These are phyloP conservation scores for Heteromeles arbutifolia DNA, from an alignment of 306 rosid genomes.

Conservation along the genomic window DNA sequence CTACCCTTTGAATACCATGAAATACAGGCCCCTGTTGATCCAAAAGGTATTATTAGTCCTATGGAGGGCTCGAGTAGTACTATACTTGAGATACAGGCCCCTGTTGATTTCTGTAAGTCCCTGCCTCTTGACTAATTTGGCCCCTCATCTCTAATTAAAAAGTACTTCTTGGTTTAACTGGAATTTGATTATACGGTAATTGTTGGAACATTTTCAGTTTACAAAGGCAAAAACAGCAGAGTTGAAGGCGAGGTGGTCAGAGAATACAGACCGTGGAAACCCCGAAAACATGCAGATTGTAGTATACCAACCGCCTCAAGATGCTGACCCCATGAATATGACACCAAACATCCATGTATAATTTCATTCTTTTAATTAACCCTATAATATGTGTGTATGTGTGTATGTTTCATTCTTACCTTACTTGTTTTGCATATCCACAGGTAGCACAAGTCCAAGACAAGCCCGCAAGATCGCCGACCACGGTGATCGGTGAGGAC, in stretches of 20 bases:
- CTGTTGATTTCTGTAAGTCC: neutral
- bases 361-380: neutral
- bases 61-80: neutral
- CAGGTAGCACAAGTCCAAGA: neutral
- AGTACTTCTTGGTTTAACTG: neutral
- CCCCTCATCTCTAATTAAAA: neutral
- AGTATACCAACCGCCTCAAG: neutral
- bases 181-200: neutral
- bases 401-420: neutral
- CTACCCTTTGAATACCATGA: neutral
- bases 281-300: neutral
- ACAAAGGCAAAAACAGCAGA: neutral
- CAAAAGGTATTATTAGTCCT: neutral
- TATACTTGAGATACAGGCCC: too few species aligned
- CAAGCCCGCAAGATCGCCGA: neutral
- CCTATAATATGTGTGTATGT: neutral
- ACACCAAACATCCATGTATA: neutral
- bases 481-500: neutral
- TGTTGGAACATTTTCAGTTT: neutral
- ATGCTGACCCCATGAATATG: neutral
- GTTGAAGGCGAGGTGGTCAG: neutral
- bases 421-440: neutral
- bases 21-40: neutral
- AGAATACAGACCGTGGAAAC: neutral
- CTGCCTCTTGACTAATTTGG: neutral